Conservation (phyloP, 495 filamentous ascomycete species). For the Penicillium coffeae region DNA sequence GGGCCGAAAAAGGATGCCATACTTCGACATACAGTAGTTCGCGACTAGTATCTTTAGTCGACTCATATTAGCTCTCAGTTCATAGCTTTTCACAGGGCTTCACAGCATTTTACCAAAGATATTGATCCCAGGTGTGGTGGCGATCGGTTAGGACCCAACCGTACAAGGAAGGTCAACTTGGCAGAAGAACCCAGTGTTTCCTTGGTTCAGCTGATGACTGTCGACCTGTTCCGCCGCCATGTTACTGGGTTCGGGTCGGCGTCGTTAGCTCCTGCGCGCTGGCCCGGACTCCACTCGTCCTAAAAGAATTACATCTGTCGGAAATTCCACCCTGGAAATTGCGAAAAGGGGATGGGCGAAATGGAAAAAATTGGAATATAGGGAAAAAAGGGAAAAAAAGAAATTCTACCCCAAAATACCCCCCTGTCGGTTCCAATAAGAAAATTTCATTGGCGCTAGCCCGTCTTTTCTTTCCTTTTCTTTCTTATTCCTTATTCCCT, state of each 20-base stretch:
- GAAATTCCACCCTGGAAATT: no score
- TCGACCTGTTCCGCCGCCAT: neutral
- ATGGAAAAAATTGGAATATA: neutral
- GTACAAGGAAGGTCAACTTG: neutral
- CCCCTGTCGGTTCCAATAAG: slow-evolving; percentile 21
- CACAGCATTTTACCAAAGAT: no score
- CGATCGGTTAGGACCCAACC: no score
- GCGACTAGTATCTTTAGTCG: no score
- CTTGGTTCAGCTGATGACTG: slow-evolving; percentile 32
- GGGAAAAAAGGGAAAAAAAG: neutral
- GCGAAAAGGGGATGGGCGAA: no score
- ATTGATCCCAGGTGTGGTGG: no score
- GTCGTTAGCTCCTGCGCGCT: neutral
- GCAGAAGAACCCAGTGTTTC: neutral
- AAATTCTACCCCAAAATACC: slow-evolving; percentile 36
- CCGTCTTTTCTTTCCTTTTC: slow-evolving; percentile 5
- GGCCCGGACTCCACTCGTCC: neutral
- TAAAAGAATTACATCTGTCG: no score
- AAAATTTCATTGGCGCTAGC: slow-evolving; percentile 16
- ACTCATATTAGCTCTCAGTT: no score
- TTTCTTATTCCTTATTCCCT: neutral
- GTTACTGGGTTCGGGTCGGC: neutral
- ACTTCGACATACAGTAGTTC: neutral
- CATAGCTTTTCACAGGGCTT: no score
- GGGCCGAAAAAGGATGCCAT: neutral